phyloP scores from a whole-genome alignment of 257 asterid genomes.

The Euphrasia confusa region DNA sequence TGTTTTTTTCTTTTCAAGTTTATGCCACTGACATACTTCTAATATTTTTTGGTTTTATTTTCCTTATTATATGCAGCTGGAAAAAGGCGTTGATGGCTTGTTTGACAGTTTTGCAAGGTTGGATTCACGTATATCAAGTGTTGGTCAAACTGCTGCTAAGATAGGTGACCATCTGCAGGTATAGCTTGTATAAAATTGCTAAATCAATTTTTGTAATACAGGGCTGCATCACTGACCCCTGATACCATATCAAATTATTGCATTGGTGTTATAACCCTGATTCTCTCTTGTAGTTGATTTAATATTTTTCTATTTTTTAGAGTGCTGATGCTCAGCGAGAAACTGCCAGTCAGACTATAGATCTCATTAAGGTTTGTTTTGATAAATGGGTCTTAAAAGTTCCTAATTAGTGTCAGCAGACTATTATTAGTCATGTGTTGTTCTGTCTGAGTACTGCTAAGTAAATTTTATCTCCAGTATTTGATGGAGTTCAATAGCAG shows the following conservation, averaged over 20 bases:
- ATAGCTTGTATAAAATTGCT: constrained; percentile 22
- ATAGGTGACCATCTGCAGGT: constrained; percentile 99
- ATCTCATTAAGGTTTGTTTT: constrained; percentile 77
- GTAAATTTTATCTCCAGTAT: constrained; percentile 55
- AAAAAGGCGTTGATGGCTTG: constrained; percentile 97
- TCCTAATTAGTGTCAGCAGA: constrained; percentile 4
- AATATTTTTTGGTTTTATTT: background rate
- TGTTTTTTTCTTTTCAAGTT: constrained; percentile 5
- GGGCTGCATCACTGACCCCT: background rate
- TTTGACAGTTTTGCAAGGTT: constrained; percentile 89
- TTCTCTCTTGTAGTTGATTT: constrained; percentile 15
- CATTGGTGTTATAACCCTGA: constrained; percentile 16
- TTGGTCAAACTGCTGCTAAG: constrained; percentile 99
- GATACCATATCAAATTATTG: constrained; percentile 20
- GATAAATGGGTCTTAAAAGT: constrained; percentile 6
- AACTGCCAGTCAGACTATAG: constrained; percentile 96
- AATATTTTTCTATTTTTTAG: constrained; percentile 33
- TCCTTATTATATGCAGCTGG: constrained; percentile 59
- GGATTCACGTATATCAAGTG: constrained; percentile 96
- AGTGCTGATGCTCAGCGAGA: constrained; percentile 99
- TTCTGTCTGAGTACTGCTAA: constrained; percentile 20
- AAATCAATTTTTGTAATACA: background rate
- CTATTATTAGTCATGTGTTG: constrained; percentile 14
- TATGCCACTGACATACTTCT: constrained; percentile 16
- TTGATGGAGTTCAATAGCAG: constrained; percentile 98